Conservation (phyloP, 306 rosid genomes). For the Corylus americana region DNA sequence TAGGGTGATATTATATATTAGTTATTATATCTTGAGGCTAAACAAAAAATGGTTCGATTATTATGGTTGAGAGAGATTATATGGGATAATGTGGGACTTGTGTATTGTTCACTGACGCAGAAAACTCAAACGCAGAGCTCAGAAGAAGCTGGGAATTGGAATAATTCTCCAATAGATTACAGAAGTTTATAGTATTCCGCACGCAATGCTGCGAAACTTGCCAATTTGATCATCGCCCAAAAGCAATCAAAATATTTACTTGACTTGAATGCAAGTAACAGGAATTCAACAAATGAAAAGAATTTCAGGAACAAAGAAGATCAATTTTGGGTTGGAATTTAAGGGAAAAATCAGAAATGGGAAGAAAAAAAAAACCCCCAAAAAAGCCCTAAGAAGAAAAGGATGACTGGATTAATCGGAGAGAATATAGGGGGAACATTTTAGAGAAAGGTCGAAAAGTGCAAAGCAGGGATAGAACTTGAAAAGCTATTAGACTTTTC, state of each 20-base stretch:
- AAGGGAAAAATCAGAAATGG: background rate
- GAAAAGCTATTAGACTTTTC: constrained; percentile 17
- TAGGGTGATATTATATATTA: too few species aligned
- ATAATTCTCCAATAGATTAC: constrained; percentile 3
- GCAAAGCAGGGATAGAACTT: background rate
- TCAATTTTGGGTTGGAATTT: background rate
- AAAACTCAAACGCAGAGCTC: constrained; percentile 16
- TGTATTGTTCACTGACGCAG: constrained; percentile 11
- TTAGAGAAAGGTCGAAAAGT: background rate
- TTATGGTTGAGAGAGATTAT: background rate
- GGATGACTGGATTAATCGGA: background rate
- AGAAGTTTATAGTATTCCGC: background rate
- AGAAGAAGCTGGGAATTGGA: constrained; percentile 2
- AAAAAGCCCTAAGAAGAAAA: background rate
- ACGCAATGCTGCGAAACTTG: constrained; percentile 8
- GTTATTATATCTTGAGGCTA: too few species aligned
- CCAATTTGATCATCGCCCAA: constrained; percentile 12
- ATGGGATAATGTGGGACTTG: background rate
- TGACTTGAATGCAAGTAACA: background rate
- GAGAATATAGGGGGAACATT: background rate
- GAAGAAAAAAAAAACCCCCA: background rate
- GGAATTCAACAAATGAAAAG: background rate
- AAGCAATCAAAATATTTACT: background rate
- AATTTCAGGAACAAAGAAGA: background rate
- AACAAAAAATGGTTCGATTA: background rate